Evolutionary conservation across 1,284 basidiomycete genomes (phyloP).

Genomic region (Cryptococcus sp.): DNA sequence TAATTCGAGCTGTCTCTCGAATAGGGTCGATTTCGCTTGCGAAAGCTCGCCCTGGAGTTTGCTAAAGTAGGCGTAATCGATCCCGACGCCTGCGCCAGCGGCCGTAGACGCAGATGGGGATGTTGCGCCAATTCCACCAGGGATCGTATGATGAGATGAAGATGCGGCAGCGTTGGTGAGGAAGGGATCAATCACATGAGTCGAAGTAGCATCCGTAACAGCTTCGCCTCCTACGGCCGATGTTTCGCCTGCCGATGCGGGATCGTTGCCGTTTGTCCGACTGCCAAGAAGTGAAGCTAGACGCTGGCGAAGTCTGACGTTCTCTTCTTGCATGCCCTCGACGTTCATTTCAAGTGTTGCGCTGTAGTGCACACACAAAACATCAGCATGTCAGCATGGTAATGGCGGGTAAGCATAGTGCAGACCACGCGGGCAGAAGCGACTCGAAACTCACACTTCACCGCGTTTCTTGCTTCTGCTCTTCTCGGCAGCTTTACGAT

Average conservation of each 20-base stretch:
- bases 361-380: slow-evolving; percentile 13
- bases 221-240: too few relatives aligned
- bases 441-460: slow-evolving; percentile 38
- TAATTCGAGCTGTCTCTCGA: slow-evolving; percentile 27
- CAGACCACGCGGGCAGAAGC: not conserved
- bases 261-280: slow-evolving; percentile 4
- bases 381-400: slow-evolving; percentile 4
- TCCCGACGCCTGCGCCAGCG: slow-evolving; percentile 7
- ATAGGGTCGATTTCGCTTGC: slow-evolving; percentile 21
- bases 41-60: slow-evolving; percentile 37
- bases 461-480: slow-evolving; percentile 46
- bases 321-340: slow-evolving; percentile 44
- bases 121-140: not conserved
- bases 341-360: slow-evolving; percentile 42
- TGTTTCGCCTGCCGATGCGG: too few relatives aligned
- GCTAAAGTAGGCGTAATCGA: slow-evolving; percentile 33
- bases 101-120: not conserved
- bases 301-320: slow-evolving; percentile 36
- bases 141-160: not conserved
- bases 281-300: slow-evolving; percentile 32
- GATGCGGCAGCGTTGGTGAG: not conserved
- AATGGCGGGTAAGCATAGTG: not conserved
- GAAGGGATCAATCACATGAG: too few relatives aligned
- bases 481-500: slow-evolving; percentile 47
- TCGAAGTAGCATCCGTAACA: too few relatives aligned